Evolutionary conservation across 2,329 filamentous ascomycete genomes (phyloP).

Genomic region (Trichoderma sp.): DNA sequence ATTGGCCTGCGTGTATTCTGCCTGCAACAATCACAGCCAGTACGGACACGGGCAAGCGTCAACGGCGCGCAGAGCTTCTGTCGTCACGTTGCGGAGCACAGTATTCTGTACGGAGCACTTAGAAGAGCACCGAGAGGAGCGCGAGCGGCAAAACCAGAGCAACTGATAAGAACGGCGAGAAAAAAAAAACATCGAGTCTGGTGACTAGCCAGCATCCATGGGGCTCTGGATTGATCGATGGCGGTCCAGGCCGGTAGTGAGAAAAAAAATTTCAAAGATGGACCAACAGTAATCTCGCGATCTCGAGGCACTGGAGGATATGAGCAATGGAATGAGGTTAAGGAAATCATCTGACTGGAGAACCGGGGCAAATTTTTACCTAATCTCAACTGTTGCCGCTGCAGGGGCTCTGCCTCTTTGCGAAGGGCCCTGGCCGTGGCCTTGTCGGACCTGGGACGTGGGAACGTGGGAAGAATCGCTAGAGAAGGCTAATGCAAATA

Average conservation of each 20-base stretch:
- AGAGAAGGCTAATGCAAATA: slow-evolving; percentile 21
- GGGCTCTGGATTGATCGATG: slow-evolving; percentile 17
- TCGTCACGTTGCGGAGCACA: slow-evolving; percentile 4
- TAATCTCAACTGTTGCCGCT: slow-evolving; percentile 38
- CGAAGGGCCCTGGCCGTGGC: neutral
- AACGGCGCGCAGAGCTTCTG: neutral
- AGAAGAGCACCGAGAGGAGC: slow-evolving; percentile 1
- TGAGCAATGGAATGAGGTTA: slow-evolving; percentile 33
- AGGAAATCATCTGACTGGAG: slow-evolving; percentile 42
- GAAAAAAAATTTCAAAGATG: slow-evolving; percentile 13
- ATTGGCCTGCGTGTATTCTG: neutral
- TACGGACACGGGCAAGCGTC: neutral
- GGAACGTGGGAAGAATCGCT: slow-evolving; percentile 13
- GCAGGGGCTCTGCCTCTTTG: slow-evolving; percentile 15
- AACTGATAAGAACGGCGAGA: neutral
- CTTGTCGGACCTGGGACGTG: slow-evolving; percentile 9
- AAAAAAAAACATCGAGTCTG: slow-evolving; percentile 16
- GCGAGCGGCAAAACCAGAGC: neutral
- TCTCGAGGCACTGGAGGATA: slow-evolving; percentile 17
- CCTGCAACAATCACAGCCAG: neutral
- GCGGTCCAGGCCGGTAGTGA: slow-evolving; percentile 12
- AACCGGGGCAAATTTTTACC: slow-evolving; percentile 40
- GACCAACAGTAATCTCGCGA: slow-evolving; percentile 23
- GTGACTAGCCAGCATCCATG: slow-evolving; percentile 7
- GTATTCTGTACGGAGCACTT: neutral